These are phyloP conservation scores for Taxillus chinensis DNA, from an alignment of 164 flowering plant genomes.

Conservation along the genomic window DNA sequence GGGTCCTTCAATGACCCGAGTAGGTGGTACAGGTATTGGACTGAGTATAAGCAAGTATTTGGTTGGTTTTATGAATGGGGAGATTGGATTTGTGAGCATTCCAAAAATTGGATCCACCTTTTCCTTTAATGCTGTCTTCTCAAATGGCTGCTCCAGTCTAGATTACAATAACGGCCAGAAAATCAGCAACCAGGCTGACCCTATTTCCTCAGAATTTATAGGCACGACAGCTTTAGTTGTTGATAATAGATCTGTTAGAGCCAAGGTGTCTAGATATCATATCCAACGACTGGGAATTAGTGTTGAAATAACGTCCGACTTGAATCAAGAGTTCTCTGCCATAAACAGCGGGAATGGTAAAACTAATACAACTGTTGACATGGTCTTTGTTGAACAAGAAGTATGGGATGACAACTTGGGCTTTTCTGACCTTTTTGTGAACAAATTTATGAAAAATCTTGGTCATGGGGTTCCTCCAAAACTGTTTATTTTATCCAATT, in stretches of 20 bases:
- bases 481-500: slow-evolving; percentile 53
- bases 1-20: slow-evolving; percentile 71
- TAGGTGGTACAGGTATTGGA: slow-evolving; percentile 96
- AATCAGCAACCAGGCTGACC: slow-evolving; percentile 25
- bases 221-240: slow-evolving; percentile 69
- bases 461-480: slow-evolving; percentile 30
- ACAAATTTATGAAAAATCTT: slow-evolving; percentile 19
- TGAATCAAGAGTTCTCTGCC: slow-evolving; percentile 26
- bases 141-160: slow-evolving; percentile 26
- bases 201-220: slow-evolving; percentile 39
- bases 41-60: slow-evolving; percentile 90
- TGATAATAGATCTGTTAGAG: slow-evolving; percentile 59
- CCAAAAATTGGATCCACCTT: slow-evolving; percentile 81
- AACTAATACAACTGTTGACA: slow-evolving; percentile 15
- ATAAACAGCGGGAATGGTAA: slow-evolving; percentile 14
- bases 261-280: slow-evolving; percentile 72
- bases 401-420: slow-evolving; percentile 48
- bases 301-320: slow-evolving; percentile 40
- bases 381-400: slow-evolving; percentile 75
- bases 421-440: slow-evolving; percentile 19
- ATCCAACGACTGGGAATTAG: slow-evolving; percentile 76
- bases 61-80: slow-evolving; percentile 91
- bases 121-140: slow-evolving; percentile 74
- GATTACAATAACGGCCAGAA: slow-evolving; percentile 31
- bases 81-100: slow-evolving; percentile 77